Evolutionary conservation across 306 rosid species (phyloP).

Genomic region (Ochetophila trinervis): DNA sequence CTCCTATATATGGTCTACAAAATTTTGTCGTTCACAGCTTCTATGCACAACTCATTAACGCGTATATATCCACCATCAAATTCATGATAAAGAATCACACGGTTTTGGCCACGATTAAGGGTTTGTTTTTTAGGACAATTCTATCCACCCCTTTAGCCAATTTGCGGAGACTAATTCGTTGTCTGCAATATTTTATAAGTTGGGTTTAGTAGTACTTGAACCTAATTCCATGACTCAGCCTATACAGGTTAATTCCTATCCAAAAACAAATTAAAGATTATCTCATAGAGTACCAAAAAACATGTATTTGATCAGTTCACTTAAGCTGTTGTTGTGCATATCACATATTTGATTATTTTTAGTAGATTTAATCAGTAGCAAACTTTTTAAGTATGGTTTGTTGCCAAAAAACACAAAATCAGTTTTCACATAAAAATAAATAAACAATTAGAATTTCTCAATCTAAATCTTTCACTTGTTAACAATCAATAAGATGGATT

Average conservation of each 20-base stretch:
- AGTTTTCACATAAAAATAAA: no score
- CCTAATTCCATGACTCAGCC: neutral
- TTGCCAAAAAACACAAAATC: no score
- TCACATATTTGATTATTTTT: no score
- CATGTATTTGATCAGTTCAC: neutral
- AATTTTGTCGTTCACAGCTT: conserved; percentile 3
- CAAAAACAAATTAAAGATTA: neutral
- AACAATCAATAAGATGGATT: conserved; percentile 12
- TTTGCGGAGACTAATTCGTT: neutral
- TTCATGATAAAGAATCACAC: neutral
- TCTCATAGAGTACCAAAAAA: neutral
- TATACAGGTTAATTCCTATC: neutral
- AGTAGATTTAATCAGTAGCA: no score
- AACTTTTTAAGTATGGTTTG: no score
- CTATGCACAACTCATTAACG: conserved; percentile 25
- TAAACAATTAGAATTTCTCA: neutral
- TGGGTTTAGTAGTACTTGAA: conserved; percentile 6
- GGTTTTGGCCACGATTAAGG: neutral
- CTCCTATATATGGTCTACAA: neutral
- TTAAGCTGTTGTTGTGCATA: neutral
- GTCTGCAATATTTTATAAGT: conserved; percentile 1
- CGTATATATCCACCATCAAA: conserved; percentile 8
- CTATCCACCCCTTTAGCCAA: neutral
- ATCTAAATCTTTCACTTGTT: conserved; percentile 13
- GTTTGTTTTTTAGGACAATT: no score